A percentile compares a stretch with the other conserved stretches of the same genome.
phyloP scores from a whole-genome alignment of 2,329 filamentous ascomycete genomes.

The Fragosphaeria purpurea region DNA sequence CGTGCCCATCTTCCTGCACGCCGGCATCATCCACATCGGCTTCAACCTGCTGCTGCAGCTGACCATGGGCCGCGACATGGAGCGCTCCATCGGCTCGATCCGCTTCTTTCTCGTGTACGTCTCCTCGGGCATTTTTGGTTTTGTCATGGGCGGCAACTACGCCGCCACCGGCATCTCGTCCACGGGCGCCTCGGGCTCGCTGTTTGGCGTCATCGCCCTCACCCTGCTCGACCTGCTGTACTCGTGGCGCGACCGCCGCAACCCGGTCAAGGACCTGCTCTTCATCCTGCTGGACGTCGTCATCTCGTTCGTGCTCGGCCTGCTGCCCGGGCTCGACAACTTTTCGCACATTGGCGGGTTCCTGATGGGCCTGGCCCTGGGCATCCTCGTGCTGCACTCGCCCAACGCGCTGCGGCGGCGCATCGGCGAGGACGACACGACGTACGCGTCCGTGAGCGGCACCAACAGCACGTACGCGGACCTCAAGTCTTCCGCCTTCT shows the following conservation, averaged over 20 bases:
- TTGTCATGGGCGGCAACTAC: conserved; percentile 90
- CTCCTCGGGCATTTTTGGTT: conserved; percentile 86
- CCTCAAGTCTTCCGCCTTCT: conserved; percentile 40
- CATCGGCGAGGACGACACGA: conserved; percentile 54
- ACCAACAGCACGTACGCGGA: conserved; percentile 35
- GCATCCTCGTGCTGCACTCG: conserved; percentile 79
- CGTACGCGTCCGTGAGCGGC: conserved; percentile 59
- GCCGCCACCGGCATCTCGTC: conserved; percentile 72
- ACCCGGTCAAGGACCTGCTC: conserved; percentile 72
- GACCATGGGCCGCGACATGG: conserved; percentile 86
- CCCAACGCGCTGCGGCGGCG: conserved; percentile 68
- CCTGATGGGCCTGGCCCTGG: conserved; percentile 79
- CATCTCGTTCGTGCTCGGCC: conserved; percentile 84
- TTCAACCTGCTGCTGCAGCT: conserved; percentile 93
- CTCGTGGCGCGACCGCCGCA: conserved; percentile 72
- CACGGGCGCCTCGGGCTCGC: conserved; percentile 76
- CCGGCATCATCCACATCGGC: conserved; percentile 84
- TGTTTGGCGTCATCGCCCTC: conserved; percentile 88
- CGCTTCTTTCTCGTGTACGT: conserved; percentile 88
- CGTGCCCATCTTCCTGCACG: conserved; percentile 87
- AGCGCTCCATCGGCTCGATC: conserved; percentile 76
- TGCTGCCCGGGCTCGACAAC: conserved; percentile 90
- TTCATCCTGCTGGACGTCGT: conserved; percentile 78
- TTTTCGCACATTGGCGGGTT: conserved; percentile 97
- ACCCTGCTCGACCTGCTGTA: conserved; percentile 84